phyloP scores from a whole-genome alignment of 352 stramenopile species.

The Pythium brassicae region DNA sequence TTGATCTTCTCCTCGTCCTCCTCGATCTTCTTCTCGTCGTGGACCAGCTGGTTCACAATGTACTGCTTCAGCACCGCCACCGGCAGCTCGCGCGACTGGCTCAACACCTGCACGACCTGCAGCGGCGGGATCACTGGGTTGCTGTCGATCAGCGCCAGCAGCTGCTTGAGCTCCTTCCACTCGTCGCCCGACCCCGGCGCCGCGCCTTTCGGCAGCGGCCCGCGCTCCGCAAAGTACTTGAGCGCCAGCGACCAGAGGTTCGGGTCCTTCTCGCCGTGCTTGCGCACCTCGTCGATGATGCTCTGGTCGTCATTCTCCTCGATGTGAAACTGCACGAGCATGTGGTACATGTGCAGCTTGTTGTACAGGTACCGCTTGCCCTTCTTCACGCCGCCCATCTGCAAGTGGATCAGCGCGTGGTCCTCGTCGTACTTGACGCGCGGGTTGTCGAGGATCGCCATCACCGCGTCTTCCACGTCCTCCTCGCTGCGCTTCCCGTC shows the following conservation, averaged over 20 bases:
- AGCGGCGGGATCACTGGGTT: constrained; percentile 80
- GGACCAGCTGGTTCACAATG: constrained; percentile 77
- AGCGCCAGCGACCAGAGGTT: constrained; percentile 89
- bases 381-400: constrained; percentile 90
- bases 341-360: constrained; percentile 93
- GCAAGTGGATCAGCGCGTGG: constrained; percentile 91
- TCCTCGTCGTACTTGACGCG: constrained; percentile 90
- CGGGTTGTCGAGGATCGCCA: constrained; percentile 88
- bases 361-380: constrained; percentile 93
- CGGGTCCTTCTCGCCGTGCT: constrained; percentile 85
- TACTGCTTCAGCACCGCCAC: constrained; percentile 84
- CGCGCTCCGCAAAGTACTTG: constrained; percentile 87
- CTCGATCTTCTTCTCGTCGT: constrained; percentile 79
- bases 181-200: constrained; percentile 40
- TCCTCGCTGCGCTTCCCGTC: constrained; percentile 33
- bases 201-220: constrained; percentile 60
- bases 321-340: constrained; percentile 93
- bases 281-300: constrained; percentile 87
- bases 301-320: constrained; percentile 88
- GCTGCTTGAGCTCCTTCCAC: constrained; percentile 77
- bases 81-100: constrained; percentile 74
- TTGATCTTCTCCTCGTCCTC: constrained; percentile 86
- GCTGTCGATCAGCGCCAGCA: constrained; percentile 73
- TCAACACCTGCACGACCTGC: constrained; percentile 83
- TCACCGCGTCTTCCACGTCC: constrained; percentile 77